Percentiles rank a stretch among this genome's conserved stretches.
Conservation (phyloP, 208 protist genomes). For the Porcisia hertigi region DNA sequence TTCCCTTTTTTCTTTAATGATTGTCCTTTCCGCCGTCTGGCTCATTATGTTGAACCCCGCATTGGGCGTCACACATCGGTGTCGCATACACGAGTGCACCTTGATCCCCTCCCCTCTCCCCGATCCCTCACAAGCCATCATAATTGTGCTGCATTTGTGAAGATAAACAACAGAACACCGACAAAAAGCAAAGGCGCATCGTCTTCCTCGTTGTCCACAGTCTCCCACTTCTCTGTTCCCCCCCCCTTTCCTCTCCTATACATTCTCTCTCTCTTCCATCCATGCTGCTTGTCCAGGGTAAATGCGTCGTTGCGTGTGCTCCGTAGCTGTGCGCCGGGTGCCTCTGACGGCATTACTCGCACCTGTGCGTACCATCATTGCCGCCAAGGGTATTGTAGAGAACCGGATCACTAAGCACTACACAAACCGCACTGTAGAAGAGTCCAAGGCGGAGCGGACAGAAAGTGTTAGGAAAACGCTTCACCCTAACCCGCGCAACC, state of each 20-base stretch:
- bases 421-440: conserved; percentile 76
- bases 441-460: conserved; percentile 72
- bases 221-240: neutral
- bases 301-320: conserved; percentile 22
- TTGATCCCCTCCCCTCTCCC: neutral
- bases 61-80: neutral
- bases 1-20: neutral
- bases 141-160: neutral
- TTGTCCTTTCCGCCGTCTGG: too few species aligned
- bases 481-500: conserved; percentile 77
- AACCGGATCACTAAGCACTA: conserved; percentile 88
- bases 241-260: too few species aligned
- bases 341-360: neutral
- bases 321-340: conserved; percentile 10
- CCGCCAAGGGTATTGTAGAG: conserved; percentile 87
- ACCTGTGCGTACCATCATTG: conserved; percentile 51
- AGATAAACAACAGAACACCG: too few species aligned
- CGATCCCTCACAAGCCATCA: neutral
- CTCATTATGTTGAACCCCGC: neutral
- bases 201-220: neutral
- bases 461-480: conserved; percentile 45
- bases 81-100: neutral
- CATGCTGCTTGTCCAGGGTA: neutral
- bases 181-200: too few species aligned
- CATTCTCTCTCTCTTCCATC: neutral